Evolutionary conservation across 495 filamentous ascomycete genomes (phyloP).

Genomic region (Trichodelitschia bisporula): DNA sequence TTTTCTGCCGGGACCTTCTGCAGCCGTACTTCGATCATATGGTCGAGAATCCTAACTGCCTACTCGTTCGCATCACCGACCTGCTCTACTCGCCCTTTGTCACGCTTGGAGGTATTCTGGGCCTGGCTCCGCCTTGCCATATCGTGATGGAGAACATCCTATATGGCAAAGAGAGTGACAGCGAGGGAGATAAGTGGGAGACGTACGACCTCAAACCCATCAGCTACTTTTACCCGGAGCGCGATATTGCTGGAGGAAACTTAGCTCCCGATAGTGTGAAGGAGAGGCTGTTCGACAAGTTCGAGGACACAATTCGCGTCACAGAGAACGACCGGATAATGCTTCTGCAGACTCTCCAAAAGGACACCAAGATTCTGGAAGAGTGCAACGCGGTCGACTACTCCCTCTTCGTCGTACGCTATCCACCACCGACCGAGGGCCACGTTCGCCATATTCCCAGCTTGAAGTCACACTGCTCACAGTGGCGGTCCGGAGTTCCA

Average conservation of each 20-base stretch:
- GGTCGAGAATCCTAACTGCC: conserved; percentile 24
- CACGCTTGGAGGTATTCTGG: conserved; percentile 28
- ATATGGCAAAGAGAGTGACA: conserved; percentile 24
- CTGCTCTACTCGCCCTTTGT: conserved; percentile 27
- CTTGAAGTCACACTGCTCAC: conserved; percentile 2
- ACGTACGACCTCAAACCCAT: conserved; percentile 46
- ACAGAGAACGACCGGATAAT: conserved; percentile 22
- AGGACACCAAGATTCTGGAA: conserved; percentile 33
- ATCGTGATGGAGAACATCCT: conserved; percentile 53
- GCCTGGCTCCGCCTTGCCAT: conserved; percentile 34
- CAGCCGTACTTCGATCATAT: conserved; percentile 35
- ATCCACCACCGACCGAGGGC: conserved; percentile 16
- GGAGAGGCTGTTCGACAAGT: conserved; percentile 32
- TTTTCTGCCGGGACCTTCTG: conserved; percentile 39
- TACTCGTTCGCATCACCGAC: conserved; percentile 45
- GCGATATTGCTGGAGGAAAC: conserved; percentile 33
- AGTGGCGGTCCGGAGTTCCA: conserved; percentile 29
- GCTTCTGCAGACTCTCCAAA: conserved; percentile 23
- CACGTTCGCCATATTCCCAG: conserved; percentile 6
- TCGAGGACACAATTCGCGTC: conserved; percentile 37
- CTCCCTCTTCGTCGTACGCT: conserved; percentile 39
- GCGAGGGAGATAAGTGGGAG: conserved; percentile 28
- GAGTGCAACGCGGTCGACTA: conserved; percentile 41
- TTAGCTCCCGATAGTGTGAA: conserved; percentile 33
- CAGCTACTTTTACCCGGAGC: conserved; percentile 46